Percentiles rank a stretch among this genome's conserved stretches.
Evolutionary conservation across 768 basidiomycete species (phyloP).

Genomic region (Russula virescens): DNA sequence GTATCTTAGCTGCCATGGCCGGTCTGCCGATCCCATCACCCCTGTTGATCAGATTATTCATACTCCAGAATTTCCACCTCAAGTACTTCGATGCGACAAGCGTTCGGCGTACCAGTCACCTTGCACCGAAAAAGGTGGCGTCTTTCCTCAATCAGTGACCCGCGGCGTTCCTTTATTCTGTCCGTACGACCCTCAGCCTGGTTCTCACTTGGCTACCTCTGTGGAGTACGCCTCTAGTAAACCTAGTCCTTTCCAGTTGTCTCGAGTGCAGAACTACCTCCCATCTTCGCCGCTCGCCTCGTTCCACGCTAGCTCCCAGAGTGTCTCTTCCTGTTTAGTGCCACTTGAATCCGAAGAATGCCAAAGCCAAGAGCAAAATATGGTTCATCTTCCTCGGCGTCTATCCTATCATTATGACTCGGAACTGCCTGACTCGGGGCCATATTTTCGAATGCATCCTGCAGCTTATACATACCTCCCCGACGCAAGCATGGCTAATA

Average conservation of each 20-base stretch:
- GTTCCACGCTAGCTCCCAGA: conserved; percentile 1
- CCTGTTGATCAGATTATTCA: conserved; percentile 32
- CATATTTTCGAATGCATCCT: conserved; percentile 6
- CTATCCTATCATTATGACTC: conserved; percentile 20
- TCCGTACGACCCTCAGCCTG: neutral
- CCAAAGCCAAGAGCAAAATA: conserved; percentile 4
- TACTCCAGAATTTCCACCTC: conserved; percentile 28
- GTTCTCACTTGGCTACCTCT: neutral
- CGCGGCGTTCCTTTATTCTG: neutral
- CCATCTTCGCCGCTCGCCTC: conserved; percentile 15
- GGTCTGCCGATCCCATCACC: conserved; percentile 20
- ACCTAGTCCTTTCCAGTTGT: conserved; percentile 12
- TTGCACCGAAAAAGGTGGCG: conserved; percentile 3
- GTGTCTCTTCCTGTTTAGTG: neutral
- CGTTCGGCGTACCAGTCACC: conserved; percentile 1
- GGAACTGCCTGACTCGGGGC: neutral
- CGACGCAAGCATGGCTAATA: conserved; percentile 14
- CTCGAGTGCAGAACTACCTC: conserved; percentile 13
- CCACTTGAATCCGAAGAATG: conserved; percentile 6
- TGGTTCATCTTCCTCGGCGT: conserved; percentile 18
- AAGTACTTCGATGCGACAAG: conserved; percentile 23
- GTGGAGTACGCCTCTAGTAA: conserved; percentile 1
- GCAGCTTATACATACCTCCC: conserved; percentile 4
- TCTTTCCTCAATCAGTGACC: conserved; percentile 4
- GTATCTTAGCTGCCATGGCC: conserved; percentile 9